Evolutionary conservation across 768 basidiomycete genomes (phyloP).

Genomic region (Hortiboletus campestris): DNA sequence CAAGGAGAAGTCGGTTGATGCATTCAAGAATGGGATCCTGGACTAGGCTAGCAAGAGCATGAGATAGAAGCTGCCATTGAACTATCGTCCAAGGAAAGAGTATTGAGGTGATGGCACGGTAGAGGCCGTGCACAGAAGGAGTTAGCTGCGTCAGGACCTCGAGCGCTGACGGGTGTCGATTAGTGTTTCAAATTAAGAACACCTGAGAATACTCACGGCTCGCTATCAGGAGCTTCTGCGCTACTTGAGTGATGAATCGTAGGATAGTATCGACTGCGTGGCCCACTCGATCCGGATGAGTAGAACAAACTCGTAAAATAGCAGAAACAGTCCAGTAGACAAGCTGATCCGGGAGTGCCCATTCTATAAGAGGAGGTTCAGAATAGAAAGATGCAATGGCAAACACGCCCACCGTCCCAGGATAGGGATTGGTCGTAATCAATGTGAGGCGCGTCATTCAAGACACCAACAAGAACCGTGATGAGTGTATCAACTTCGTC

Average conservation of each 20-base stretch:
- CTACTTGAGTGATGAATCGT: constrained; percentile 54
- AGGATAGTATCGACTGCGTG: constrained; percentile 59
- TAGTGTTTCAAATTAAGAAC: background rate
- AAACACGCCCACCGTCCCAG: constrained; percentile 63
- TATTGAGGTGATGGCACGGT: constrained; percentile 80
- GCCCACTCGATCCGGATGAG: constrained; percentile 48
- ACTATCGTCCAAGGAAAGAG: constrained; percentile 68
- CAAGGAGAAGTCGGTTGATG: constrained; percentile 66
- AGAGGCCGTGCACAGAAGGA: constrained; percentile 83
- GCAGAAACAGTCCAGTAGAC: constrained; percentile 78
- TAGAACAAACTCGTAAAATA: constrained; percentile 61
- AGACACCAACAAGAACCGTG: constrained; percentile 60
- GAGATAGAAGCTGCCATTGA: constrained; percentile 62
- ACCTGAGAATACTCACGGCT: constrained; percentile 44
- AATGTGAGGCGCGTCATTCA: constrained; percentile 69
- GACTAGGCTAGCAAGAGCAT: constrained; percentile 58
- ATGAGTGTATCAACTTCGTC: constrained; percentile 53
- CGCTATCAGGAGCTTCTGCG: constrained; percentile 52
- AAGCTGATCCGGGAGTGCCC: constrained; percentile 84
- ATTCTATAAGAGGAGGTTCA: constrained; percentile 50
- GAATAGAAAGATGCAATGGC: background rate
- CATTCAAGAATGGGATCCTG: constrained; percentile 65
- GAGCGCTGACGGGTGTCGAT: constrained; percentile 44
- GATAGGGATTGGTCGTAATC: constrained; percentile 77
- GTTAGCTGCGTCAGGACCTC: constrained; percentile 71